Evolutionary conservation across 202 grass and related monocot genomes (phyloP).

Genomic region (Zizania palustris): DNA sequence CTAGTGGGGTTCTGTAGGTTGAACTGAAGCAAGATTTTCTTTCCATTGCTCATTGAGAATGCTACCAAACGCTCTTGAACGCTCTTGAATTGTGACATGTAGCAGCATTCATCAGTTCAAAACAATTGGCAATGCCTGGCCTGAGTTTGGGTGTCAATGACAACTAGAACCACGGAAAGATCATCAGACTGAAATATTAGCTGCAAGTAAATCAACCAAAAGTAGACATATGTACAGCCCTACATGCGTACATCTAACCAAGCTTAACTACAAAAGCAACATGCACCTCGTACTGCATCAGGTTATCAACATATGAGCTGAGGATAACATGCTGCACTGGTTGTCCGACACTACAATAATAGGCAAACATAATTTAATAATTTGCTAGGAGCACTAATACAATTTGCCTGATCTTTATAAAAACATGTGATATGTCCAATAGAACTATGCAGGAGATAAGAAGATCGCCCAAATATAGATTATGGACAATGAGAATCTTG

Average conservation of each 20-base stretch:
- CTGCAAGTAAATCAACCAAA: not conserved
- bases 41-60: not conserved
- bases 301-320: constrained; percentile 22
- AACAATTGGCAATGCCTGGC: not conserved
- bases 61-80: not conserved
- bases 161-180: constrained; percentile 9
- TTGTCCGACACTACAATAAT: not conserved
- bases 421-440: constrained; percentile 4
- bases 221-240: constrained; percentile 1
- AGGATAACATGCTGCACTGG: constrained; percentile 6
- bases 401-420: constrained; percentile 12
- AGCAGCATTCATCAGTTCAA: not conserved
- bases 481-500: not conserved
- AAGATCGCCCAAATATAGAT: not conserved
- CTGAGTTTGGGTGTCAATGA: constrained; percentile 4
- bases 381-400: not conserved
- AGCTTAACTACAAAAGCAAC: not conserved
- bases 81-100: not conserved
- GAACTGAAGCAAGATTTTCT: not conserved
- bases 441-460: constrained; percentile 3
- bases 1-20: constrained; percentile 17
- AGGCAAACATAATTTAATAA: constrained; percentile 7
- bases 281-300: constrained; percentile 8
- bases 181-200: not conserved
- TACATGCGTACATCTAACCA: constrained; percentile 18